Percentiles rank a stretch among this genome's conserved stretches.
These are phyloP conservation scores for Termitomyces sp. DNA, from an alignment of 768 basidiomycete genomes.

Conservation along the genomic window DNA sequence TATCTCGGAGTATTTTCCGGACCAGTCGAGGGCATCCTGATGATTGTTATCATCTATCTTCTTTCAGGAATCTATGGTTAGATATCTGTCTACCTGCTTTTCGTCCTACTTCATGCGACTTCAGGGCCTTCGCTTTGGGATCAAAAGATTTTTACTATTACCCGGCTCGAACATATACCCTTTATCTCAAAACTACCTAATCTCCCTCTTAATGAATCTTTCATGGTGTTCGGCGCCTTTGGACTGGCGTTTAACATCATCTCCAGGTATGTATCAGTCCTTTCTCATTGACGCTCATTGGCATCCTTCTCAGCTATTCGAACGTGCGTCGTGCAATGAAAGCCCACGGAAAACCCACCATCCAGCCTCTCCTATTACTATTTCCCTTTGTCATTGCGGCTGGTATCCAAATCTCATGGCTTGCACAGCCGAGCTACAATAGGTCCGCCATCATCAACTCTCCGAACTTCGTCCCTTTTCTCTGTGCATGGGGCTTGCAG, in stretches of 20 bases:
- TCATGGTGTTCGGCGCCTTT: too few relatives aligned
- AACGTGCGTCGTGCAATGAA: constrained; percentile 69
- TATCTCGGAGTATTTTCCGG: constrained; percentile 94
- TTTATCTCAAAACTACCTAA: constrained; percentile 52
- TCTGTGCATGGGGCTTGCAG: constrained; percentile 90
- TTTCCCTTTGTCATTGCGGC: constrained; percentile 75
- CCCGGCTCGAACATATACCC: constrained; percentile 47
- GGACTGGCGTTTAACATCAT: too few relatives aligned
- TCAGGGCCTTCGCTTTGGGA: constrained; percentile 83
- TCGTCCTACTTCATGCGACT: background rate
- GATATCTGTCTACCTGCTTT: constrained; percentile 12
- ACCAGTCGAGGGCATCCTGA: constrained; percentile 92
- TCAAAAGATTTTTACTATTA: constrained; percentile 54
- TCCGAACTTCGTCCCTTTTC: constrained; percentile 77
- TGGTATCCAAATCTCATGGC: constrained; percentile 75
- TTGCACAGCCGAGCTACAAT: constrained; percentile 58
- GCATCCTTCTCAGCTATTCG: constrained; percentile 45
- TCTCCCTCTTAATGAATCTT: constrained; percentile 69
- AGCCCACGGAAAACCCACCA: constrained; percentile 30
- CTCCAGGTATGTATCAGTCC: constrained; percentile 25
- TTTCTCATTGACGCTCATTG: background rate
- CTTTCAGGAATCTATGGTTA: constrained; percentile 74
- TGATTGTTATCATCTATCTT: constrained; percentile 73
- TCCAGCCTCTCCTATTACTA: constrained; percentile 65
- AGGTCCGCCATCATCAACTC: constrained; percentile 72